Evolutionary conservation across 768 basidiomycete genomes (phyloP).

Genomic region (Lactarius evosmus): DNA sequence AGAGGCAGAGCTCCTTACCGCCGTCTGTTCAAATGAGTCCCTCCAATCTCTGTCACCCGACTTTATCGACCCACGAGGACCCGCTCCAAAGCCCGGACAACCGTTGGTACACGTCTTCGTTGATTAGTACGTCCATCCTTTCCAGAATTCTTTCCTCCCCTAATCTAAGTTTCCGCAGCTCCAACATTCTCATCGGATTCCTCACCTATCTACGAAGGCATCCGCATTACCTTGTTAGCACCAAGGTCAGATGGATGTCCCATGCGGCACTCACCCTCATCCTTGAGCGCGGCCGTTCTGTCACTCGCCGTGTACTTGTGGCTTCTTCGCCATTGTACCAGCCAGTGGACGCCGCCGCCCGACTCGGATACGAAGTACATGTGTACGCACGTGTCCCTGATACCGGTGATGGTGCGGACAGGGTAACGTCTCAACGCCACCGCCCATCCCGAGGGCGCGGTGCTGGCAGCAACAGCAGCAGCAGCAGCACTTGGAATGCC

Average conservation of each 20-base stretch:
- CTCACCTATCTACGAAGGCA: constrained; percentile 64
- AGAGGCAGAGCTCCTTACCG: constrained; percentile 38
- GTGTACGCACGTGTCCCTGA: constrained; percentile 72
- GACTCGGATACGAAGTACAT: constrained; percentile 71
- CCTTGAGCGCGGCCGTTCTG: constrained; percentile 75
- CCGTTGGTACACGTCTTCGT: constrained; percentile 46
- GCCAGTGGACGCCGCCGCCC: constrained; percentile 66
- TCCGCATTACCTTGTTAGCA: constrained; percentile 38
- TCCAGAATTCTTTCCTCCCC: constrained; percentile 14
- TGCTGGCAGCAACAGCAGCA: constrained; percentile 26
- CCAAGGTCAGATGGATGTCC: constrained; percentile 54
- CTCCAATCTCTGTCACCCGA: constrained; percentile 30
- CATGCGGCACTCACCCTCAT: constrained; percentile 76
- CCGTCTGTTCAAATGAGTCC: constrained; percentile 33
- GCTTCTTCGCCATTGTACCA: constrained; percentile 84
- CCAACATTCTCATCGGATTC: constrained; percentile 84
- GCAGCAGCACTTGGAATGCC: constrained; percentile 21
- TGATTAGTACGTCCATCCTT: constrained; percentile 49
- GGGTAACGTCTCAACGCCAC: constrained; percentile 37
- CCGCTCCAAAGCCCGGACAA: constrained; percentile 34
- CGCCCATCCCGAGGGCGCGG: constrained; percentile 29
- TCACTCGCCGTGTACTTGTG: constrained; percentile 71
- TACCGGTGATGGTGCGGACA: constrained; percentile 58
- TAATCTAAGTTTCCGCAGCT: constrained; percentile 44
- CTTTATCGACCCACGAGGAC: constrained; percentile 40